A percentile compares a stretch with the other conserved stretches of the same genome.
phyloP scores from a whole-genome alignment of 768 basidiomycete genomes.

The Lactarius psammicola region DNA sequence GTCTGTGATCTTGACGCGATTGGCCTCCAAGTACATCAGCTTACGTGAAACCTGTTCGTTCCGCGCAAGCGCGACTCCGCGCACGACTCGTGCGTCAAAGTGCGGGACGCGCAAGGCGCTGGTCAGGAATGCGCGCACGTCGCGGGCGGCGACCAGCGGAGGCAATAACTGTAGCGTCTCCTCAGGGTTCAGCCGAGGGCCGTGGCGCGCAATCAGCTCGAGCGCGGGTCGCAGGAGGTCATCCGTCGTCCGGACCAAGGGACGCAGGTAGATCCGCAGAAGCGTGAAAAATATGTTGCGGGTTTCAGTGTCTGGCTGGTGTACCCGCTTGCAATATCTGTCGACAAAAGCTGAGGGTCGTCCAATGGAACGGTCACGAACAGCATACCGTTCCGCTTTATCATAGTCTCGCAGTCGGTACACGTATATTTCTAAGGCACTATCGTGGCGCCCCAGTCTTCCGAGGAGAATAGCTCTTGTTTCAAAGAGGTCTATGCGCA shows the following conservation, averaged over 20 bases:
- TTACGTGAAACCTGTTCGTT: constrained; percentile 72
- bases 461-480: constrained; percentile 91
- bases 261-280: constrained; percentile 83
- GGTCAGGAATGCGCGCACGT: constrained; percentile 74
- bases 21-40: constrained; percentile 74
- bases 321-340: constrained; percentile 89
- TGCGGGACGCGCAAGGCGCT: constrained; percentile 65
- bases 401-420: constrained; percentile 77
- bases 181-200: constrained; percentile 74
- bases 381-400: constrained; percentile 84
- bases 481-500: constrained; percentile 71
- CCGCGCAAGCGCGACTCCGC: constrained; percentile 68
- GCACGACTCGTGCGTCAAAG: constrained; percentile 67
- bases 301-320: constrained; percentile 55
- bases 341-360: neutral
- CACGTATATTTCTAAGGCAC: constrained; percentile 93
- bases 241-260: constrained; percentile 48
- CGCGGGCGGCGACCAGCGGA: constrained; percentile 81
- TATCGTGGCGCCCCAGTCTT: constrained; percentile 85
- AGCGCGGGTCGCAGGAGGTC: constrained; percentile 80
- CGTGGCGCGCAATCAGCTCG: constrained; percentile 82
- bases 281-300: constrained; percentile 76
- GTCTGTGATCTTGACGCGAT: constrained; percentile 86
- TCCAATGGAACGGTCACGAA: neutral
- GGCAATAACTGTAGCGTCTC: constrained; percentile 86